Evolutionary conservation across 2,329 filamentous ascomycete genomes (phyloP).

Genomic region (Claviceps arundinis): DNA sequence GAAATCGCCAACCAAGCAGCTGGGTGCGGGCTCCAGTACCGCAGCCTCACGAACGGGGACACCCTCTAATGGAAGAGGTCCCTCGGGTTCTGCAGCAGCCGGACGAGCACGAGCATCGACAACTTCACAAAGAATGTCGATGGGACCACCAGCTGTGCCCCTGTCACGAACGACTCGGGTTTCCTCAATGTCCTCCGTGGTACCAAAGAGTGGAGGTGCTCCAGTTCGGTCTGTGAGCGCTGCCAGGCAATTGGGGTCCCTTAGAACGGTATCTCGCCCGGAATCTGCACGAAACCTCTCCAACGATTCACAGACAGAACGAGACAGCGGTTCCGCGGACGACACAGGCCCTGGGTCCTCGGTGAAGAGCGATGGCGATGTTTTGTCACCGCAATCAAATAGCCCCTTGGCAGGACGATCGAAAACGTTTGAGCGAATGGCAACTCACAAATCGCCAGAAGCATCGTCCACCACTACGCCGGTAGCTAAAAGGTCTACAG

Average conservation of each 20-base stretch:
- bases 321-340: conserved; percentile 25
- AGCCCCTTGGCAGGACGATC: conserved; percentile 39
- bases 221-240: conserved; percentile 26
- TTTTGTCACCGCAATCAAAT: conserved; percentile 32
- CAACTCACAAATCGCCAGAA: conserved; percentile 21
- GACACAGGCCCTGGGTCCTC: conserved; percentile 27
- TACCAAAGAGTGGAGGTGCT: conserved; percentile 19
- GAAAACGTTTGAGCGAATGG: conserved; percentile 38
- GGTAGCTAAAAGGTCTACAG: conserved; percentile 16
- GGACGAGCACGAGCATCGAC: conserved; percentile 41
- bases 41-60: conserved; percentile 51
- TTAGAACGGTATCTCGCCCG: conserved; percentile 24
- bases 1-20: conserved; percentile 68
- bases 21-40: conserved; percentile 42
- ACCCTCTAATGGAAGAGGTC: conserved; percentile 40
- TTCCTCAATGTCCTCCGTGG: conserved; percentile 28
- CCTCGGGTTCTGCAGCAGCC: conserved; percentile 19
- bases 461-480: conserved; percentile 17
- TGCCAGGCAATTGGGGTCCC: conserved; percentile 25
- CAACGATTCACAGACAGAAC: conserved; percentile 31
- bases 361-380: conserved; percentile 37
- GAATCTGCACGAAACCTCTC: conserved; percentile 30
- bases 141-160: conserved; percentile 50
- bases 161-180: conserved; percentile 29
- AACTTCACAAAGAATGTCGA: conserved; percentile 45